Base-by-base conservation (phyloP, 371 early-diverging fungal species). In the Actinomortierella ambigua region DNA sequence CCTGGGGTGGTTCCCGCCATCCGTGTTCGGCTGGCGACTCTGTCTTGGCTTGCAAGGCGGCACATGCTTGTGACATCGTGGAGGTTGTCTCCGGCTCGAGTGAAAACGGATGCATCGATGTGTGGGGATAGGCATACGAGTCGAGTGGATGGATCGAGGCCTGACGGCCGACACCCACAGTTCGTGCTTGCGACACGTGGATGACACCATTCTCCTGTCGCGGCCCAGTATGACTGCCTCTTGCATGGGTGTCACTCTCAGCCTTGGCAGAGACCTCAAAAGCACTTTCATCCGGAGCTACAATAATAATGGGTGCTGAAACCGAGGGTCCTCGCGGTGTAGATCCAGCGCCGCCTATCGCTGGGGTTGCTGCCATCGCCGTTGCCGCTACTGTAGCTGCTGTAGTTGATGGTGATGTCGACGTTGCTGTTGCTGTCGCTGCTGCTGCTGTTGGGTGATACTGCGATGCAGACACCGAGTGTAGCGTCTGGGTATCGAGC, bases 401-500 rank as follows among this genome's bases (percentile, higher is more conserved):
- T 54, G 20, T 51, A 26, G 23, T 23, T 5, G 50, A 41, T 23
- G 41, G 28, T 34, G n/a, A 22, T 57, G 70, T 69, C 65, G 63
- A 57, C 70, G 62, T 57, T 55, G 52, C 48, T 47, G 43, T 46
- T 52, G n/a, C 62, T 59, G 68, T 44, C 40, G 59, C 23, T 50
- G 57, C 59, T 43, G 27, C 22, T 7, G 34, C 59, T 28, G 50
- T 48, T 43, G 13, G 62, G 41, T 69, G 75, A 55, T 39, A 58
- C 18, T 66, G 71, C 39, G 39, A 64, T 26, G 1, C 59, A 1
- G 27, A 22, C 1, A 4, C 43, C 18, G 40, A 39, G 23, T 50
- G 39, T 46, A 29, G 22, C 17, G 39, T 15, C 43, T 39, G 23
- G 24, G 24, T 27, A 47, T 48, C 53, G n/a, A 34, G 39, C 39